These are phyloP conservation scores for Margaritispora aquatica DNA, from an alignment of 495 filamentous ascomycete species.

Conservation along the genomic window DNA sequence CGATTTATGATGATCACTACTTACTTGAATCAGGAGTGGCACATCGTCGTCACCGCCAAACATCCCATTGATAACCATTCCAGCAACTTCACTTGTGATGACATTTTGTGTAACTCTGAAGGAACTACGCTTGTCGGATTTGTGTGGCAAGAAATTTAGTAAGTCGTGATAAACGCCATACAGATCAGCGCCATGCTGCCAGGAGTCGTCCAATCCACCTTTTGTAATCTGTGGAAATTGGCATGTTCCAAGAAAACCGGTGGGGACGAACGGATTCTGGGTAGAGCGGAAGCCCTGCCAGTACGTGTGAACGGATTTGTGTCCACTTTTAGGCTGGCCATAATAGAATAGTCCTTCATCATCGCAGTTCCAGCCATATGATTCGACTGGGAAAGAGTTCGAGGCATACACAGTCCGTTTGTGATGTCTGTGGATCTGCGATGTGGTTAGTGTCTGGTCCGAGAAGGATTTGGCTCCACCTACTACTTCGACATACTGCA, in stretches of 20 bases:
- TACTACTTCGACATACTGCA: conserved; percentile 63
- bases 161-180: conserved; percentile 56
- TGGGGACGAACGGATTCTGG: conserved; percentile 51
- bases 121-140: conserved; percentile 33
- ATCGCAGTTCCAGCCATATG: conserved; percentile 58
- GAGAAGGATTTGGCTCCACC: conserved; percentile 16
- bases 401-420: conserved; percentile 65
- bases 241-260: conserved; percentile 57
- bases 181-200: conserved; percentile 59
- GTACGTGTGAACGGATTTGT: conserved; percentile 34
- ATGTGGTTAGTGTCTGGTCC: neutral
- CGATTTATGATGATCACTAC: neutral
- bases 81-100: conserved; percentile 65
- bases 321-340: conserved; percentile 37
- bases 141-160: conserved; percentile 49
- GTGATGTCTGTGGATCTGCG: conserved; percentile 64
- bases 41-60: conserved; percentile 32
- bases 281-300: conserved; percentile 50
- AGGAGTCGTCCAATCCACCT: conserved; percentile 56
- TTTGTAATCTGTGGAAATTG: conserved; percentile 67
- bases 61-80: conserved; percentile 58
- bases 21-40: conserved; percentile 41
- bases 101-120: conserved; percentile 65
- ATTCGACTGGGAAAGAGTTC: conserved; percentile 61
- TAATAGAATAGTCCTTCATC: conserved; percentile 57